These are phyloP conservation scores for Meyerozyma athensensis DNA, from an alignment of 1,139 yeast genomes.

Conservation along the genomic window DNA sequence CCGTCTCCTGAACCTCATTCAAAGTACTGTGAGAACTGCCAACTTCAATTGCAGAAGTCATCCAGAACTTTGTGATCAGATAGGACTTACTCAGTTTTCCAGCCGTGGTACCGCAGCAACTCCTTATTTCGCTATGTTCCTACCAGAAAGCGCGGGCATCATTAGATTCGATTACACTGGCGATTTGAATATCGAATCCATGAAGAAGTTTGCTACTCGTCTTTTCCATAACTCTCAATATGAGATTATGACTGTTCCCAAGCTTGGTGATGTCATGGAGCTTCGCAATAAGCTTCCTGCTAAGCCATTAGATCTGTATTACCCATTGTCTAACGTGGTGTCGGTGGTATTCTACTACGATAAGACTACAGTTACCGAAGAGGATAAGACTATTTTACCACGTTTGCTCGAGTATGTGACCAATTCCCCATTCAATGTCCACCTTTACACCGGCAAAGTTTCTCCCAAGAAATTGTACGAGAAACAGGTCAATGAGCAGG, in stretches of 20 bases:
- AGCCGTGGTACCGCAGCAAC: slow-evolving; percentile 7
- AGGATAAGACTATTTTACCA: slow-evolving; percentile 58
- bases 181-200: slow-evolving; percentile 17
- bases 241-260: slow-evolving; percentile 35
- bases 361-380: slow-evolving; percentile 44
- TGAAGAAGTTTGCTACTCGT: slow-evolving; percentile 32
- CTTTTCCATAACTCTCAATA: slow-evolving; percentile 33
- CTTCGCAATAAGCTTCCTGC: slow-evolving; percentile 29
- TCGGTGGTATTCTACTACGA: slow-evolving; percentile 56
- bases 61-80: slow-evolving; percentile 43
- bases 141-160: slow-evolving; percentile 35
- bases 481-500: slow-evolving; percentile 38
- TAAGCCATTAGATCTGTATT: slow-evolving; percentile 29
- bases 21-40: slow-evolving; percentile 41
- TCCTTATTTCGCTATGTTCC: slow-evolving; percentile 35
- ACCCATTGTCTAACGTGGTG: slow-evolving; percentile 40
- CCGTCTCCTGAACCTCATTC: slow-evolving; percentile 45
- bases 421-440: slow-evolving; percentile 49
- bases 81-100: slow-evolving; percentile 33
- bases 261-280: slow-evolving; percentile 39
- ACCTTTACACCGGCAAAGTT: slow-evolving; percentile 44
- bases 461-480: slow-evolving; percentile 34
- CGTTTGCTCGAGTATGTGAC: slow-evolving; percentile 56
- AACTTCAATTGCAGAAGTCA: slow-evolving; percentile 57
- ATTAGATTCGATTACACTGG: slow-evolving; percentile 34